phyloP scores from a whole-genome alignment of 345 rosid genomes.

The Rhodamnia rubescens region DNA sequence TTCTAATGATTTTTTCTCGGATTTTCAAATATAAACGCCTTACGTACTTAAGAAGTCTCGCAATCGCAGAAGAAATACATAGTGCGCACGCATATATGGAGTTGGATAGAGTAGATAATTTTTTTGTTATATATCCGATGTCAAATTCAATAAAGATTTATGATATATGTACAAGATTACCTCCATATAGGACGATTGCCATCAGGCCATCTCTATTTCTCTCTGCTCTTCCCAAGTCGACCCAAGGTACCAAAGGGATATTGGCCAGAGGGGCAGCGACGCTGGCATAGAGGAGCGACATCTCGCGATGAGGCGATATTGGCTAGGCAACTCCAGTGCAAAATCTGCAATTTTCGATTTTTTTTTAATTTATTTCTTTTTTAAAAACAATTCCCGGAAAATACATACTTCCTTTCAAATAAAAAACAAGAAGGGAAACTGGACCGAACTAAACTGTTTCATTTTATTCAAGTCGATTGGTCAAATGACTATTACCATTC shows the following conservation, averaged over 20 bases:
- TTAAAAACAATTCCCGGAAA: background rate
- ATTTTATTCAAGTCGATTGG: background rate
- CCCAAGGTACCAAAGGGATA: background rate
- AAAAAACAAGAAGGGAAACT: background rate
- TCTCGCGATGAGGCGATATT: background rate
- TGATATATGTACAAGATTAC: too few species aligned
- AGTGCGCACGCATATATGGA: background rate
- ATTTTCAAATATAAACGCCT: background rate
- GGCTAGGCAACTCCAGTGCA: background rate
- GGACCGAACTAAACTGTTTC: background rate
- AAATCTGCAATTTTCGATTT: too few species aligned
- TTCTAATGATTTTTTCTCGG: background rate
- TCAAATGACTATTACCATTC: background rate
- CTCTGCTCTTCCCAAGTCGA: background rate
- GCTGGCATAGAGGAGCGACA: background rate
- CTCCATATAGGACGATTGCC: too few species aligned
- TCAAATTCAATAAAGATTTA: too few species aligned
- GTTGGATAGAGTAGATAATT: too few species aligned
- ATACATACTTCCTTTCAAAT: background rate
- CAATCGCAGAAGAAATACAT: background rate
- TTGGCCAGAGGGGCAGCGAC: background rate
- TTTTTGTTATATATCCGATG: too few species aligned
- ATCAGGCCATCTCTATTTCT: too few species aligned
- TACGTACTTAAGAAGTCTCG: background rate
- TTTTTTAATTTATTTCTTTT: background rate